Percentiles rank a stretch among this genome's conserved stretches.
Conservation (phyloP, 1,284 basidiomycete species). For the Gymnopus androsaceus region DNA sequence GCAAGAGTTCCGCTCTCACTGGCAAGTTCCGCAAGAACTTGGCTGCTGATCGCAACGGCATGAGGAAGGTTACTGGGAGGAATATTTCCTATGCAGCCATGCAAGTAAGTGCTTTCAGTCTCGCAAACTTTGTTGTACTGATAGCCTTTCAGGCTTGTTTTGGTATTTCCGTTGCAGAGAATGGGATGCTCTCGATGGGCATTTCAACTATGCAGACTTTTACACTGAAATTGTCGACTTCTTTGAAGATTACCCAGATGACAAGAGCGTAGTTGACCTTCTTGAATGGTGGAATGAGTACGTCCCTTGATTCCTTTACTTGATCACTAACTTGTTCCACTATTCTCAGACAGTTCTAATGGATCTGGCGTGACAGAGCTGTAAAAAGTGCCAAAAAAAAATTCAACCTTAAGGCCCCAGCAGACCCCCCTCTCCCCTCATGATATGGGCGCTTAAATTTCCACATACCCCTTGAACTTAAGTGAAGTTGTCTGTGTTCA, state of each 20-base stretch:
- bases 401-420: too few relatives aligned
- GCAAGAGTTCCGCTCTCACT: not conserved
- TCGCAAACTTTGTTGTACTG: not conserved
- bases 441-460: too few relatives aligned
- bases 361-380: too few relatives aligned
- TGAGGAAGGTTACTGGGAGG: not conserved
- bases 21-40: not conserved
- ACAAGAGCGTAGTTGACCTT: not conserved
- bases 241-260: not conserved
- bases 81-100: not conserved
- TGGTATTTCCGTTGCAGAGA: not conserved
- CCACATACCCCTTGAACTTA: too few relatives aligned
- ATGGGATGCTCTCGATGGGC: not conserved
- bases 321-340: too few relatives aligned
- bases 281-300: not conserved
- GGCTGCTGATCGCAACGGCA: not conserved
- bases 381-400: too few relatives aligned
- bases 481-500: too few relatives aligned
- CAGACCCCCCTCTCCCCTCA: too few relatives aligned
- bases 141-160: not conserved
- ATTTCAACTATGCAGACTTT: not conserved
- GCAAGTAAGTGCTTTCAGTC: not conserved
- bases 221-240: not conserved
- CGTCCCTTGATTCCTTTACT: too few relatives aligned
- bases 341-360: too few relatives aligned